Evolutionary conservation across 1,284 basidiomycete genomes (phyloP).

Genomic region (Fomitiporia mediterranea): DNA sequence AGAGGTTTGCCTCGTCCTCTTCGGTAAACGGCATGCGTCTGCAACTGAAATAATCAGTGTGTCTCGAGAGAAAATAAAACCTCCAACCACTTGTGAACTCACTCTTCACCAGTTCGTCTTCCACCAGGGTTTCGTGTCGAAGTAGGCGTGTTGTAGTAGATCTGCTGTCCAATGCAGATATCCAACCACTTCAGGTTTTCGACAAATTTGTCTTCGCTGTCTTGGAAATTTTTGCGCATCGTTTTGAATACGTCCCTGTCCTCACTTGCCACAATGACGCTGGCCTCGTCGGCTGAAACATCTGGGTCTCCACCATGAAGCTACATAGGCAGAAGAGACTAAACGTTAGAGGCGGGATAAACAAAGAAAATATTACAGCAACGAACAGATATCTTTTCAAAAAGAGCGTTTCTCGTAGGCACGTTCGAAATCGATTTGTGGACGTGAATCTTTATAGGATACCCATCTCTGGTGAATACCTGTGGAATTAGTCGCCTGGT

Average conservation of each 20-base stretch:
- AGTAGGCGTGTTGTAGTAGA: conserved; percentile 60
- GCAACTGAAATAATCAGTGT: conserved; percentile 3
- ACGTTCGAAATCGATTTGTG: conserved; percentile 72
- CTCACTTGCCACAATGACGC: conserved; percentile 71
- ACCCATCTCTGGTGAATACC: conserved; percentile 59
- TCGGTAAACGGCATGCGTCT: conserved; percentile 73
- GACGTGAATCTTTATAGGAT: conserved; percentile 67
- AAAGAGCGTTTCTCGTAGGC: conserved; percentile 58
- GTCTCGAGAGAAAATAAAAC: conserved; percentile 4
- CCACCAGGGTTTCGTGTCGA: conserved; percentile 80
- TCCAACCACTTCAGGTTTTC: conserved; percentile 79
- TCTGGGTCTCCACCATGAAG: conserved; percentile 73
- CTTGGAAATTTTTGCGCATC: conserved; percentile 64
- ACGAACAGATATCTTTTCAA: conserved; percentile 63
- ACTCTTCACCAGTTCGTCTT: conserved; percentile 76
- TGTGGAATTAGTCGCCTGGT: conserved; percentile 64
- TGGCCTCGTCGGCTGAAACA: conserved; percentile 58
- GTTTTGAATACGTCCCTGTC: conserved; percentile 66
- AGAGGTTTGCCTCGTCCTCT: conserved; percentile 66
- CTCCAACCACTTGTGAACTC: conserved; percentile 30
- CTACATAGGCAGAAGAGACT: conserved; percentile 34
- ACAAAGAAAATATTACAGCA: not conserved
- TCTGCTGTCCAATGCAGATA: conserved; percentile 65
- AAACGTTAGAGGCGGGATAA: conserved; percentile 8
- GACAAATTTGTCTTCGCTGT: conserved; percentile 61